These are phyloP conservation scores for Alisma plantagoaquatica DNA, from an alignment of 106 monocot species.

Conservation along the genomic window DNA sequence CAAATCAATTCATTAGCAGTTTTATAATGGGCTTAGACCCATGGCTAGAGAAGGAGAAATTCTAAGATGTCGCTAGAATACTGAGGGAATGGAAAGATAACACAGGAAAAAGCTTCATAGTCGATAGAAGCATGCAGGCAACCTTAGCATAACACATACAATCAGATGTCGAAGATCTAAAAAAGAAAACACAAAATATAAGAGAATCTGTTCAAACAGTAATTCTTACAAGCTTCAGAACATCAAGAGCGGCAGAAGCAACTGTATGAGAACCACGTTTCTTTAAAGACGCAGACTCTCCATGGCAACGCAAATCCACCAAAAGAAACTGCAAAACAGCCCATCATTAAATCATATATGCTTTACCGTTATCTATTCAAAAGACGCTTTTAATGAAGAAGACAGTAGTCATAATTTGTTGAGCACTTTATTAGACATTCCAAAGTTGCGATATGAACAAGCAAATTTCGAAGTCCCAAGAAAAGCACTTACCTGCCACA, in stretches of 20 bases:
- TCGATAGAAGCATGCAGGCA: no score
- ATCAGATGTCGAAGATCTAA: background rate
- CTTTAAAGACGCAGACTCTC: conserved; percentile 57
- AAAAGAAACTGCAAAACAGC: conserved; percentile 61
- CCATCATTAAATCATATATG: background rate
- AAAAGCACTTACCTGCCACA: conserved; percentile 58
- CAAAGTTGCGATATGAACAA: background rate
- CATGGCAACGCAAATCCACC: conserved; percentile 79
- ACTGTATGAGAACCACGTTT: conserved; percentile 58
- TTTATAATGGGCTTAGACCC: no score
- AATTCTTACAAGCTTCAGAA: conserved; percentile 54
- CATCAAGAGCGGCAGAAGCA: conserved; percentile 71
- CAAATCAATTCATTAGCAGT: no score
- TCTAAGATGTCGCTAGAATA: no score
- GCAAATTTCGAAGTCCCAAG: background rate
- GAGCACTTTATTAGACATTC: no score
- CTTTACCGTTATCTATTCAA: background rate
- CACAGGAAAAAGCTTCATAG: no score
- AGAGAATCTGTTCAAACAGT: background rate
- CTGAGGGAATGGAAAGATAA: no score
- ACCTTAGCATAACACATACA: background rate
- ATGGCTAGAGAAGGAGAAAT: no score
- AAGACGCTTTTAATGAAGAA: background rate
- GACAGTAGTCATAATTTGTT: no score
- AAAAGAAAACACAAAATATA: background rate